Conservation (phyloP, 1,284 basidiomycete species). For the Ganoderma resinaceum region DNA sequence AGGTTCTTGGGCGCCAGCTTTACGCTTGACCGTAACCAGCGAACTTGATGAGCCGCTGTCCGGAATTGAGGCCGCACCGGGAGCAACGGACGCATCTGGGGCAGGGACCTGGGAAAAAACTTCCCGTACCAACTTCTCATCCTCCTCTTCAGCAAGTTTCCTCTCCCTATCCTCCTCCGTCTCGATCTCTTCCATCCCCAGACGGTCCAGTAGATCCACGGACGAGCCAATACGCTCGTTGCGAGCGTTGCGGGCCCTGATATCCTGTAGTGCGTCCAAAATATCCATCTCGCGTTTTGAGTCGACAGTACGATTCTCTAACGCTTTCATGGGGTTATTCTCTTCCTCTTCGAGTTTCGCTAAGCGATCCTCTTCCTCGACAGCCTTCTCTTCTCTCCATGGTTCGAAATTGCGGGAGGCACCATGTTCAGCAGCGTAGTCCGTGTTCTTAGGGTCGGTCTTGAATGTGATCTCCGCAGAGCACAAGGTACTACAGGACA, state of each 20-base stretch:
- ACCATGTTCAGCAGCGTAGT: conserved; percentile 92
- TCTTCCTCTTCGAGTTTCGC: conserved; percentile 87
- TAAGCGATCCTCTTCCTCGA: conserved; percentile 78
- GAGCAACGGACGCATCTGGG: conserved; percentile 40
- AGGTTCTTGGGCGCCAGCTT: conserved; percentile 76
- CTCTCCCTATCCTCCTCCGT: conserved; percentile 74
- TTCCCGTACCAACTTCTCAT: conserved; percentile 87
- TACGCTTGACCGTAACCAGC: conserved; percentile 80
- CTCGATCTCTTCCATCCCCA: conserved; percentile 68
- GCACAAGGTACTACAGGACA: conserved; percentile 77
- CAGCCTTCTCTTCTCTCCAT: conserved; percentile 81
- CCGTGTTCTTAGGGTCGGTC: conserved; percentile 98
- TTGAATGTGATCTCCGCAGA: conserved; percentile 99
- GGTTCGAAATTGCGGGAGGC: conserved; percentile 95
- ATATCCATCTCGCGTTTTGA: conserved; percentile 99
- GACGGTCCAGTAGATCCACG: conserved; percentile 65
- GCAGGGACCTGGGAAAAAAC: conserved; percentile 83
- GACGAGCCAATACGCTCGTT: conserved; percentile 82
- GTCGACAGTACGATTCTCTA: conserved; percentile 92
- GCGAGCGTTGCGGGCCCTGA: conserved; percentile 91
- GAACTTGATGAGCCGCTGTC: conserved; percentile 41
- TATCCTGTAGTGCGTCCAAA: conserved; percentile 94
- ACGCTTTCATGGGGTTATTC: conserved; percentile 95
- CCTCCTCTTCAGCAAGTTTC: conserved; percentile 84
- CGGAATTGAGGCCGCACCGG: conserved; percentile 16